A percentile compares a stretch with the other conserved stretches of the same genome.
These are phyloP conservation scores for Penicillium sp. DNA, from an alignment of 2,329 filamentous ascomycete genomes.

Conservation along the genomic window DNA sequence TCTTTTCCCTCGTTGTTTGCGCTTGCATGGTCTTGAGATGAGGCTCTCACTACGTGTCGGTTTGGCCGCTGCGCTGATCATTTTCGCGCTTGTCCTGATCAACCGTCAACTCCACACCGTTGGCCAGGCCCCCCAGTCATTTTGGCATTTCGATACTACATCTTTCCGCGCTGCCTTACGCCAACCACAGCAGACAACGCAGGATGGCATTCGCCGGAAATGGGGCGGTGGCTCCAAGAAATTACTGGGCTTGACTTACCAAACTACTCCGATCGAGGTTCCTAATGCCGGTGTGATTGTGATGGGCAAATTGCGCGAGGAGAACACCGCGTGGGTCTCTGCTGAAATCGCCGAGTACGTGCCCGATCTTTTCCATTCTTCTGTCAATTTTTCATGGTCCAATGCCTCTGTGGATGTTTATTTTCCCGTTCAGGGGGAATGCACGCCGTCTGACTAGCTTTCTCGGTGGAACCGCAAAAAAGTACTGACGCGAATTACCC, in stretches of 20 bases:
- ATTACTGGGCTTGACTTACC: slow-evolving; percentile 20
- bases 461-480: neutral
- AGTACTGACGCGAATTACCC: neutral
- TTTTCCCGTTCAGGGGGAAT: neutral
- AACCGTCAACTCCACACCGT: slow-evolving; percentile 25
- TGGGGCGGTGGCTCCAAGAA: slow-evolving; percentile 18
- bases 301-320: slow-evolving; percentile 44
- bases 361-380: neutral
- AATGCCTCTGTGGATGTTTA: neutral
- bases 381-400: neutral
- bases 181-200: slow-evolving; percentile 4
- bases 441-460: neutral
- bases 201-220: slow-evolving; percentile 19
- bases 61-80: slow-evolving; percentile 32
- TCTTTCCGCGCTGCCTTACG: slow-evolving; percentile 15
- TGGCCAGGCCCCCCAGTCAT: slow-evolving; percentile 20
- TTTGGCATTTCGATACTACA: slow-evolving; percentile 30
- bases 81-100: slow-evolving; percentile 30
- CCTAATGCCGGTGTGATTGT: slow-evolving; percentile 44
- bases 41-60: slow-evolving; percentile 29
- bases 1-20: neutral
- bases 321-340: slow-evolving; percentile 50
- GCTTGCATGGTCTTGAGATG: slow-evolving; percentile 21
- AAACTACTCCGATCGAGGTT: slow-evolving; percentile 31
- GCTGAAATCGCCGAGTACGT: slow-evolving; percentile 46